A percentile compares a stretch with the other conserved stretches of the same genome.
Evolutionary conservation across 78 protist species (phyloP).

Genomic region (Salpingoeca rosetta): DNA sequence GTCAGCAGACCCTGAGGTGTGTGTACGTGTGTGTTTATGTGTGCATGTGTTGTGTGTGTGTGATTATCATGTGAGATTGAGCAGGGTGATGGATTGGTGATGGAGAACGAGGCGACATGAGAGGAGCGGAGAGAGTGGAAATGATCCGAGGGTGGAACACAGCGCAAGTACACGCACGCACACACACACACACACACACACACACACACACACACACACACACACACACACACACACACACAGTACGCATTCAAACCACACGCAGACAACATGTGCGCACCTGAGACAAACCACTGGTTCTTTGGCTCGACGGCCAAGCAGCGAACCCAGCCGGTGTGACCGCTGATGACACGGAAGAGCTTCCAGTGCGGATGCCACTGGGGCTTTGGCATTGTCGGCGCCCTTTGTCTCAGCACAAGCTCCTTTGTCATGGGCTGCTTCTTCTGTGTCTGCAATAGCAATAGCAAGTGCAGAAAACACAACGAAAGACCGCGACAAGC

Average conservation of each 20-base stretch:
- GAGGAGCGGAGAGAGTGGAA: no score
- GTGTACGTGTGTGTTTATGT: no score
- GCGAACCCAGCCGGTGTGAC: conserved; percentile 83
- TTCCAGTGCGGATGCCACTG: conserved; percentile 38
- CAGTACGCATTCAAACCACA: conserved; percentile 1
- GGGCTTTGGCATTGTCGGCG: conserved; percentile 21
- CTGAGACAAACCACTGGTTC: conserved; percentile 96
- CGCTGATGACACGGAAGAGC: conserved; percentile 28
- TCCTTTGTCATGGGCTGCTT: neutral
- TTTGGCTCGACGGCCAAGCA: conserved; percentile 82
- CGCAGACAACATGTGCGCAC: conserved; percentile 26
- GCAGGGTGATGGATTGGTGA: no score
- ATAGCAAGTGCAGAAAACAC: neutral
- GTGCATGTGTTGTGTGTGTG: no score
- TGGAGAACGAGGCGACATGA: no score
- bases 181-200: no score
- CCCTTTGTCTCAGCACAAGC: neutral
- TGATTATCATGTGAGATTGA: no score
- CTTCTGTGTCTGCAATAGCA: neutral
- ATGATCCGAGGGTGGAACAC: no score
- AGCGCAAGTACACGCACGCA: no score
- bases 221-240: no score
- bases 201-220: no score
- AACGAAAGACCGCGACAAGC: no score
- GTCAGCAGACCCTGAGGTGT: conserved; percentile 86